Evolutionary conservation across 768 basidiomycete species (phyloP).

Genomic region (Leucosporidium yakuticum): DNA sequence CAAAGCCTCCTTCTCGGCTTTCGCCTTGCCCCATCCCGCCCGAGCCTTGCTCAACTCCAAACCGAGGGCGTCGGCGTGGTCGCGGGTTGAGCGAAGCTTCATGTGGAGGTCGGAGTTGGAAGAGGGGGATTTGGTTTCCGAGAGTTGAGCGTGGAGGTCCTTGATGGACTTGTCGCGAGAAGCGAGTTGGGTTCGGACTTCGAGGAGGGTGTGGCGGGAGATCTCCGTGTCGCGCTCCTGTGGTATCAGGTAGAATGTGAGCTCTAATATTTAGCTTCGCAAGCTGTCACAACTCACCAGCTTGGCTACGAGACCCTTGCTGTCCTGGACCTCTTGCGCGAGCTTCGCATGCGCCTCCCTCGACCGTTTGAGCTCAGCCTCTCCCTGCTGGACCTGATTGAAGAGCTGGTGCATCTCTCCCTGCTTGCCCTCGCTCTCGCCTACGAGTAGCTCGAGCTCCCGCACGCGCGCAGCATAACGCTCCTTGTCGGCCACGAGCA

Average conservation of each 20-base stretch:
- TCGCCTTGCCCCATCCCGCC: neutral
- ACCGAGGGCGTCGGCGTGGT: slow-evolving; percentile 11
- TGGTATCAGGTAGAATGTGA: neutral
- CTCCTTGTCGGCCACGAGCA: slow-evolving; percentile 70
- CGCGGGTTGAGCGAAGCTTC: neutral
- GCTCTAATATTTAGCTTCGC: too few relatives aligned
- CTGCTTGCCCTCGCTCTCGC: slow-evolving; percentile 12
- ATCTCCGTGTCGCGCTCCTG: slow-evolving; percentile 59
- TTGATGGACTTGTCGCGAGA: slow-evolving; percentile 8
- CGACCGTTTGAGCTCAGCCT: neutral
- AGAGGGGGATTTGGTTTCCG: slow-evolving; percentile 2
- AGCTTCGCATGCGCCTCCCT: slow-evolving; percentile 3
- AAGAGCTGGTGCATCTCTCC: neutral
- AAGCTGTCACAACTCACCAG: slow-evolving; percentile 9
- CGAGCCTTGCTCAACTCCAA: slow-evolving; percentile 54
- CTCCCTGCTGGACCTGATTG: neutral
- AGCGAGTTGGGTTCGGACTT: slow-evolving; percentile 11
- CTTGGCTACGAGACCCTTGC: neutral
- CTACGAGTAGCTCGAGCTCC: slow-evolving; percentile 17
- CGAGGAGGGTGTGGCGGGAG: slow-evolving; percentile 13
- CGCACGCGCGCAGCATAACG: slow-evolving; percentile 45
- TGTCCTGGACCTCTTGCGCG: neutral
- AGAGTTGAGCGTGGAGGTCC: neutral
- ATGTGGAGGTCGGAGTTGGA: slow-evolving; percentile 14
- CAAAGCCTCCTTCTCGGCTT: slow-evolving; percentile 5